phyloP scores from a whole-genome alignment of 345 rosid species.

The Populus nigra region DNA sequence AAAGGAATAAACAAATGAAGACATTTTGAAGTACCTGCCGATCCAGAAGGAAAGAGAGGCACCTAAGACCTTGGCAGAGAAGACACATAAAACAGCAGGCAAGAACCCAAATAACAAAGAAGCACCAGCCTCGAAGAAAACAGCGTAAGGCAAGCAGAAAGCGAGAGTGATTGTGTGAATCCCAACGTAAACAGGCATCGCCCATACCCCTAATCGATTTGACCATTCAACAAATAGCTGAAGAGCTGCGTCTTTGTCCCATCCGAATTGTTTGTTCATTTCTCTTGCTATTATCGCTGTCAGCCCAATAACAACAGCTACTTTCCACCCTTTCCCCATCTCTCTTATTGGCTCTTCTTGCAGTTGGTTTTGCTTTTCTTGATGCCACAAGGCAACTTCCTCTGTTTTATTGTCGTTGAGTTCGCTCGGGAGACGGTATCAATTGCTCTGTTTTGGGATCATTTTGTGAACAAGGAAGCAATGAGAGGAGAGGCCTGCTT shows the following conservation, averaged over 20 bases:
- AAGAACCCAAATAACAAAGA: constrained; percentile 79
- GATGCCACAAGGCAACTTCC: not conserved
- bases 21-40: constrained; percentile 56
- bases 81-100: constrained; percentile 74
- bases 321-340: constrained; percentile 56
- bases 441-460: not conserved
- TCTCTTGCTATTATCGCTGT: constrained; percentile 35
- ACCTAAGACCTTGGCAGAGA: constrained; percentile 74
- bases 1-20: not conserved
- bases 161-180: constrained; percentile 72
- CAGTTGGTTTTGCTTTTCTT: not conserved
- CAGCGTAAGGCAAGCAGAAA: constrained; percentile 78
- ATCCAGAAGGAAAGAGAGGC: constrained; percentile 90
- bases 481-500: not conserved
- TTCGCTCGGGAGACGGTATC: not conserved
- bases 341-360: not conserved
- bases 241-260: constrained; percentile 58
- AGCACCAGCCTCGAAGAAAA: constrained; percentile 90
- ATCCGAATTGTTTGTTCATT: constrained; percentile 41
- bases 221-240: constrained; percentile 50
- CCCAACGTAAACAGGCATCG: constrained; percentile 77
- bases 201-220: constrained; percentile 75
- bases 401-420: not conserved
- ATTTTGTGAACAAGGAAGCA: not conserved
- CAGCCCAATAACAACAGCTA: constrained; percentile 35